phyloP scores from a whole-genome alignment of 257 asterid species.

The Forsythia suspensa region DNA sequence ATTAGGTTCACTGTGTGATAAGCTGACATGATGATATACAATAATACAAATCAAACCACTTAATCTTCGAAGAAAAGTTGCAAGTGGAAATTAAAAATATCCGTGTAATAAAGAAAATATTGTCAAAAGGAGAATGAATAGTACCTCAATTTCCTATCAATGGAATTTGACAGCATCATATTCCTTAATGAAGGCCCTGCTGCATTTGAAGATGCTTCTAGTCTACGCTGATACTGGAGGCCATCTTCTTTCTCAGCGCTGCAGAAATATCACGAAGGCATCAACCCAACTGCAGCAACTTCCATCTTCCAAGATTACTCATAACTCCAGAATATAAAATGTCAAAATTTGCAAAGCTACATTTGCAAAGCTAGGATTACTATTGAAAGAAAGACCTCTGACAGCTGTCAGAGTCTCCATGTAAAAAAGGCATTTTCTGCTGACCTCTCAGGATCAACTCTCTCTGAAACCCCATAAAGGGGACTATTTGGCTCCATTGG shows the following conservation, averaged over 20 bases:
- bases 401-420: conserved; percentile 4
- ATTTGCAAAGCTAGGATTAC: neutral
- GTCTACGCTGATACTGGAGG: conserved; percentile 63
- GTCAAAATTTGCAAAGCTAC: conserved; percentile 11
- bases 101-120: conserved; percentile 11
- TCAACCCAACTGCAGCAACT: conserved; percentile 14
- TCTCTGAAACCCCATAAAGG: conserved; percentile 82
- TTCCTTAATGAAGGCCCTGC: conserved; percentile 81
- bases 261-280: conserved; percentile 27
- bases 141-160: conserved; percentile 82
- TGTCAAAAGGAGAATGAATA: conserved; percentile 16
- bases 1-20: conserved; percentile 89
- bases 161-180: conserved; percentile 84
- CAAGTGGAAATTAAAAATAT: conserved; percentile 1
- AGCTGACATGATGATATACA: conserved; percentile 41
- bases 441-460: conserved; percentile 79
- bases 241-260: conserved; percentile 87
- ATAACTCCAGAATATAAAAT: neutral
- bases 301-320: conserved; percentile 14
- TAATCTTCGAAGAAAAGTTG: neutral
- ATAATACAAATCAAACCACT: conserved; percentile 27
- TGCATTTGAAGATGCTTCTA: conserved; percentile 75
- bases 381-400: neutral
- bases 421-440: conserved; percentile 7
- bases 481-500: conserved; percentile 99